phyloP scores from a whole-genome alignment of 1,284 basidiomycete genomes.

The Testicularia cyperi region DNA sequence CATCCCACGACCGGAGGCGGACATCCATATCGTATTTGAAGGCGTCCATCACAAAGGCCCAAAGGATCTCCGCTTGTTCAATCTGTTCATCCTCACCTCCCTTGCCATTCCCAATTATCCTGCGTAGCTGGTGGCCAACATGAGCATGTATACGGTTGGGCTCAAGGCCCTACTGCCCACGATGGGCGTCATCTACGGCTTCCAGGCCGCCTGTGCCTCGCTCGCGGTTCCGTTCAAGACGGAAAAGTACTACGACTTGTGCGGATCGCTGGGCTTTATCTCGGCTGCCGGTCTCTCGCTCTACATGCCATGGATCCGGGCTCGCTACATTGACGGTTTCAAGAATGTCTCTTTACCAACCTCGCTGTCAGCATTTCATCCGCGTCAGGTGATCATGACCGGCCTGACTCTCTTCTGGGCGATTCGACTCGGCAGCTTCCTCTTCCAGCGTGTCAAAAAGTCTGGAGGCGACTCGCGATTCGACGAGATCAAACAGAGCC shows the following conservation, averaged over 20 bases:
- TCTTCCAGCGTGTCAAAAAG: conserved; percentile 66
- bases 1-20: too few species aligned
- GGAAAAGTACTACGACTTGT: conserved; percentile 53
- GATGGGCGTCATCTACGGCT: conserved; percentile 44
- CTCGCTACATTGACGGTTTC: conserved; percentile 33
- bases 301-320: conserved; percentile 63
- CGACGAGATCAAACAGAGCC: conserved; percentile 70
- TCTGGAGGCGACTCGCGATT: conserved; percentile 70
- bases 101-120: background rate
- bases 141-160: conserved; percentile 39
- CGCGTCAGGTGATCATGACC: conserved; percentile 68
- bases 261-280: conserved; percentile 70
- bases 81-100: too few species aligned
- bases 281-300: conserved; percentile 69
- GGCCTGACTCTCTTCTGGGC: conserved; percentile 69
- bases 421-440: conserved; percentile 68
- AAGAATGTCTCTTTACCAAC: conserved; percentile 28
- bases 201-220: conserved; percentile 41
- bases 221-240: conserved; percentile 43
- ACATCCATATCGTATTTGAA: too few species aligned
- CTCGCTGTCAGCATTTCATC: conserved; percentile 64
- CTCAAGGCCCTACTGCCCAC: conserved; percentile 43
- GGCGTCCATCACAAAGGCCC: too few species aligned
- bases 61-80: too few species aligned
- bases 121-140: background rate